A percentile compares a stretch with the other conserved stretches of the same genome.
Conservation (phyloP, 176 grass and related monocot species). For the Panicum miliaceum region DNA sequence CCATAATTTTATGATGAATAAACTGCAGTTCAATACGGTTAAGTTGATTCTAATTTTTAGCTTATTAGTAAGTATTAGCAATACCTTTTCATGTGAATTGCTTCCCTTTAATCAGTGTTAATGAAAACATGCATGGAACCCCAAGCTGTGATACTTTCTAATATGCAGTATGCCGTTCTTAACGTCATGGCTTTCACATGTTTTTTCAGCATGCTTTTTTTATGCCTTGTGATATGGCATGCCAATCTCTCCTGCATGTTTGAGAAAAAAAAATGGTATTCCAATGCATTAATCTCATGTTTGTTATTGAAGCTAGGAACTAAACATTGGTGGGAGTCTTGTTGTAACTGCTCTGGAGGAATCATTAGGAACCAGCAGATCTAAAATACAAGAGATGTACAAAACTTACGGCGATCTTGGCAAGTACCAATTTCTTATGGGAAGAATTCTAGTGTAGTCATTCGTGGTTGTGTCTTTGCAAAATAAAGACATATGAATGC, state of each 20-base stretch:
- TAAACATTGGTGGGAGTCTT: slow-evolving; percentile 91
- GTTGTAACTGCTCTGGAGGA: slow-evolving; percentile 83
- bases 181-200: background rate
- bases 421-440: slow-evolving; percentile 48
- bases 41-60: slow-evolving; percentile 23
- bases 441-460: slow-evolving; percentile 22
- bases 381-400: slow-evolving; percentile 95
- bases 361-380: slow-evolving; percentile 73
- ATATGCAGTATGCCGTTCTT: background rate
- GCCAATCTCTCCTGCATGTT: background rate
- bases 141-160: slow-evolving; percentile 1
- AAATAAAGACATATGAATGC: slow-evolving; percentile 12
- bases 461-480: slow-evolving; percentile 24
- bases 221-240: slow-evolving; percentile 26
- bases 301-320: slow-evolving; percentile 84
- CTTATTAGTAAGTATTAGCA: slow-evolving; percentile 15
- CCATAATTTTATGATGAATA: background rate
- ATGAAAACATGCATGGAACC: background rate
- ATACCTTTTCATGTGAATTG: slow-evolving; percentile 18
- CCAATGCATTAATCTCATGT: slow-evolving; percentile 43
- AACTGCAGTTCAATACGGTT: background rate
- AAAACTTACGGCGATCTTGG: slow-evolving; percentile 87
- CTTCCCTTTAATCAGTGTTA: background rate
- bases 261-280: background rate
- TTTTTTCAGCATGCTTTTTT: slow-evolving; percentile 30